Conservation (phyloP, 768 basidiomycete genomes). For the Austroboletus festivus region DNA sequence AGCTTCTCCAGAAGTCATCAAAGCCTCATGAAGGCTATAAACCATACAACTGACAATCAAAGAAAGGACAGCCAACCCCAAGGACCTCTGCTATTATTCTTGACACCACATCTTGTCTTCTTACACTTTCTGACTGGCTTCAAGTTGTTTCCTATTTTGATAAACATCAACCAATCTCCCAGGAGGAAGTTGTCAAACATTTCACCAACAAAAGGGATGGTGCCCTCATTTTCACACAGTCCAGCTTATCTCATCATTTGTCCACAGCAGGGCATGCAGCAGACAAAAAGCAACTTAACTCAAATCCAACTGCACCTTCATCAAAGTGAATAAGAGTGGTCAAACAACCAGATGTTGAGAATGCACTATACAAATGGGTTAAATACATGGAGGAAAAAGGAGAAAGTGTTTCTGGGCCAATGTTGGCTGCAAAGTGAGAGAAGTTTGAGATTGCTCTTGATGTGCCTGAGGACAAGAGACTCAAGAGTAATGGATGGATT, state of each 20-base stretch:
- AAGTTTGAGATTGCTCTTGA: constrained; percentile 30
- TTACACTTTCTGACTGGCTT: background rate
- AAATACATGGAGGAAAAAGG: constrained; percentile 30
- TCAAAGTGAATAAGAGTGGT: constrained; percentile 29
- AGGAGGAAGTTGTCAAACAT: background rate
- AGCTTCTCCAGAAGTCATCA: background rate
- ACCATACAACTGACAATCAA: background rate
- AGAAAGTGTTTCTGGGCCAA: constrained; percentile 15
- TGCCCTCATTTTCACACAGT: background rate
- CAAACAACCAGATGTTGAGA: constrained; percentile 34
- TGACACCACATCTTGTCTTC: background rate
- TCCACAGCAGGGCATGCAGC: background rate
- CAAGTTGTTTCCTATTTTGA: background rate
- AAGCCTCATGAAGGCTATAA: background rate
- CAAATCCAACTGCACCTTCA: constrained; percentile 27
- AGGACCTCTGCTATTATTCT: background rate
- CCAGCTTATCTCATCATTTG: background rate
- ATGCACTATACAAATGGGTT: constrained; percentile 18
- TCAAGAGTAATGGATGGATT: too few relatives aligned
- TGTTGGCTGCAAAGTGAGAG: constrained; percentile 8
- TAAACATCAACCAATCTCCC: background rate
- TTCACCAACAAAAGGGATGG: background rate
- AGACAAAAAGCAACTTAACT: constrained; percentile 4
- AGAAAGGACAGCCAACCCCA: background rate
- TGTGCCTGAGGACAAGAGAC: too few relatives aligned